Percentiles rank a stretch among this genome's conserved stretches.
Conservation (phyloP, 2,329 filamentous ascomycete species). For the Grosmannia clavigera region DNA sequence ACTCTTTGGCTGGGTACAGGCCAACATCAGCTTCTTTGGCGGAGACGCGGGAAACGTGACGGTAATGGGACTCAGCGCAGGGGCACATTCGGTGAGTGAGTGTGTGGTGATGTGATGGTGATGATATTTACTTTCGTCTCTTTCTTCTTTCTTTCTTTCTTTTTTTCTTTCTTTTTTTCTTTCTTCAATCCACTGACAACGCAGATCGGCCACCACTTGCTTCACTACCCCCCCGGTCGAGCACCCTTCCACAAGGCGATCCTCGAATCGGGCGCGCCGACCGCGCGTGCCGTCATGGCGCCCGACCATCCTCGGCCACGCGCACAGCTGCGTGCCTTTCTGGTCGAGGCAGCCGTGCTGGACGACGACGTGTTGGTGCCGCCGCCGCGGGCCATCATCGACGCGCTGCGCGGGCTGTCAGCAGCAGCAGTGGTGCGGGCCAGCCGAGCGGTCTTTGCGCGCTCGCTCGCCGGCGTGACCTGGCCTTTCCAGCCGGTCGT, state of each 20-base stretch:
- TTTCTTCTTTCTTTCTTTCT: not conserved
- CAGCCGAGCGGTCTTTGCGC: constrained; percentile 29
- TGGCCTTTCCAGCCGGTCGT: constrained; percentile 62
- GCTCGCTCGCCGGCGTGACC: constrained; percentile 29
- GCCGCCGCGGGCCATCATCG: constrained; percentile 30
- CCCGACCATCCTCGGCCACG: constrained; percentile 45
- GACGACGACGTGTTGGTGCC: not conserved
- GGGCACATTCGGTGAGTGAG: constrained; percentile 43
- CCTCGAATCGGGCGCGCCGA: constrained; percentile 44
- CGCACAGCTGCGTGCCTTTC: constrained; percentile 42
- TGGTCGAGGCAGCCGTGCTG: constrained; percentile 34
- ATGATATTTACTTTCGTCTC: too few species aligned
- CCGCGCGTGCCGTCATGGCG: constrained; percentile 38
- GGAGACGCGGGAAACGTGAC: constrained; percentile 47
- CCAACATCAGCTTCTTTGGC: constrained; percentile 47
- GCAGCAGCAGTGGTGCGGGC: constrained; percentile 26
- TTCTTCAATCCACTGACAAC: not conserved
- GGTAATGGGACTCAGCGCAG: constrained; percentile 48
- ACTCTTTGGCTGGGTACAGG: constrained; percentile 46
- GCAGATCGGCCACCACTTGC: constrained; percentile 56
- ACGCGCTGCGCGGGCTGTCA: constrained; percentile 33
- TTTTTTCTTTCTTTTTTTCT: not conserved
- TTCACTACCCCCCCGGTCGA: constrained; percentile 27
- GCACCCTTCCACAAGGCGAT: constrained; percentile 41
- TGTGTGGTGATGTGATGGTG: not conserved